A percentile compares a stretch with the other conserved stretches of the same genome.
Conservation (phyloP, 495 filamentous ascomycete species). For the Xylaria grammica region DNA sequence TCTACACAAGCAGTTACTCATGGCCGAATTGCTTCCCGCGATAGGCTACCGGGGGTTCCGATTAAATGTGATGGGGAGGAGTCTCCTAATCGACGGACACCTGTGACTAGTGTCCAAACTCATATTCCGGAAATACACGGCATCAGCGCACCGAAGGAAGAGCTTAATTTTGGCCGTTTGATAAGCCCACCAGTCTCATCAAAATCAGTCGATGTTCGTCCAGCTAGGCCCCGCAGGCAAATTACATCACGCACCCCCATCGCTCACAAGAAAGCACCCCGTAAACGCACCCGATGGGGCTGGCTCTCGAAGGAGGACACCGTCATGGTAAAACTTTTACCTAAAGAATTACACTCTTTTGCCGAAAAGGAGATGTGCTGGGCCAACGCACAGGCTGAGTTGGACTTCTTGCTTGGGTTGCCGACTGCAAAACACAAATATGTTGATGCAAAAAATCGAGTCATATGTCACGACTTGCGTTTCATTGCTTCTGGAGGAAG, state of each 20-base stretch:
- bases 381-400: not conserved
- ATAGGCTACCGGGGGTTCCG: not conserved
- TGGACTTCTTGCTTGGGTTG: slow-evolving; percentile 30
- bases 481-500: slow-evolving; percentile 9
- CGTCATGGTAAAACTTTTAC: not conserved
- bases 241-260: not conserved
- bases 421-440: slow-evolving; percentile 36
- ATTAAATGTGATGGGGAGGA: not conserved
- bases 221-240: not conserved
- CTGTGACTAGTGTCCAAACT: too few species aligned
- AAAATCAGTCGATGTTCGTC: not conserved
- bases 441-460: slow-evolving; percentile 5
- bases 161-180: not conserved
- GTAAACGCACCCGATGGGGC: not conserved
- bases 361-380: slow-evolving; percentile 14
- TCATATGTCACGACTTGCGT: slow-evolving; percentile 14
- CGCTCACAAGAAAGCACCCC: not conserved
- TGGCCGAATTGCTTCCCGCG: not conserved
- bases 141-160: not conserved
- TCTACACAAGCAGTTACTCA: not conserved
- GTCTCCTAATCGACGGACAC: not conserved
- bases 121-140: not conserved
- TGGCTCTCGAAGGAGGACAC: not conserved
- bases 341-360: not conserved
- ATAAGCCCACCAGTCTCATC: not conserved